Conservation (phyloP, 2,329 filamentous ascomycete genomes). For the Penicillium expansum region DNA sequence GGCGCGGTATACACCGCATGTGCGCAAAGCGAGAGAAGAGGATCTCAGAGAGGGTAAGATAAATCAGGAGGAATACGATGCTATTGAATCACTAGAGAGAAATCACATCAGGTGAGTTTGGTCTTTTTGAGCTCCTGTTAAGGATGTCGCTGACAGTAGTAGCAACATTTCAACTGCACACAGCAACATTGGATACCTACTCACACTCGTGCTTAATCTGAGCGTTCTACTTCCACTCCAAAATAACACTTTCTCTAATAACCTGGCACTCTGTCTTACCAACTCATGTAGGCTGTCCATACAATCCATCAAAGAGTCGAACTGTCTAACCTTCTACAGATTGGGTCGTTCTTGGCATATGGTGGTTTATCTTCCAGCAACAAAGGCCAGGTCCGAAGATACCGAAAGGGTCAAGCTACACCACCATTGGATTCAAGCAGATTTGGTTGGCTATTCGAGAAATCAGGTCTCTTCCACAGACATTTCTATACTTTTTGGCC, state of each 20-base stretch:
- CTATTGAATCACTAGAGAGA: constrained; percentile 42
- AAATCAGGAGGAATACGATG: constrained; percentile 39
- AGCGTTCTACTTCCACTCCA: constrained; percentile 42
- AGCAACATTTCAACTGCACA: constrained; percentile 45
- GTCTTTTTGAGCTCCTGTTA: neutral
- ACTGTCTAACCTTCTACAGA: constrained; percentile 26
- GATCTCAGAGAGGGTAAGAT: constrained; percentile 42
- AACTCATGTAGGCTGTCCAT: constrained; percentile 37
- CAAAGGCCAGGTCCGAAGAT: constrained; percentile 40
- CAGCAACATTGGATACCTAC: constrained; percentile 44
- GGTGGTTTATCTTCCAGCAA: constrained; percentile 47
- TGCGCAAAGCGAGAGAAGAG: constrained; percentile 42
- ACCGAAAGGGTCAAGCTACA: constrained; percentile 41
- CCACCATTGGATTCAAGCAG: constrained; percentile 45
- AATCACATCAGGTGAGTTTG: constrained; percentile 40
- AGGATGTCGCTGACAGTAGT: constrained; percentile 3
- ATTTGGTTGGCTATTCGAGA: constrained; percentile 41
- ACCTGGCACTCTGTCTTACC: constrained; percentile 41
- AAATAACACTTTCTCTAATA: constrained; percentile 38
- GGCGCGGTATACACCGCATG: constrained; percentile 42
- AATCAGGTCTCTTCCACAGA: constrained; percentile 41
- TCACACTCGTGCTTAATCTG: constrained; percentile 41
- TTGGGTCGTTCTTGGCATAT: constrained; percentile 43
- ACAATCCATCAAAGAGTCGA: no score
- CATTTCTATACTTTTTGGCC: constrained; percentile 42